A percentile compares a stretch with the other conserved stretches of the same genome.
Conservation (phyloP, 331 rosid species). For the Dryas integrifolia region DNA sequence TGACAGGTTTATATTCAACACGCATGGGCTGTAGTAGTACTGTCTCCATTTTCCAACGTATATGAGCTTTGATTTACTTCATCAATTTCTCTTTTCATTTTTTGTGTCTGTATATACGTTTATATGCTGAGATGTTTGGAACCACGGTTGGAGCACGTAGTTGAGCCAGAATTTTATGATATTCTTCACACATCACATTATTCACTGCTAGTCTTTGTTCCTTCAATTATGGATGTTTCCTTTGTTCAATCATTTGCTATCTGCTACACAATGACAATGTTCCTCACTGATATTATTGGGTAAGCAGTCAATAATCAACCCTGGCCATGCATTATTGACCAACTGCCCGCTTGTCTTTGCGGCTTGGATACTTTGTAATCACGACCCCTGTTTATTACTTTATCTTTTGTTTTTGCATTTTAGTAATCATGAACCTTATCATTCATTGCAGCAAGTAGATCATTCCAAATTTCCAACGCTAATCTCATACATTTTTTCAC, state of each 20-base stretch:
- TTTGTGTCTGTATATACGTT: slow-evolving; percentile 57
- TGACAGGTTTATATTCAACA: slow-evolving; percentile 38
- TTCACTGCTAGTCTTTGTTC: slow-evolving; percentile 15
- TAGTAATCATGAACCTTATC: too few relatives aligned
- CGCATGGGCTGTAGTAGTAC: slow-evolving; percentile 19
- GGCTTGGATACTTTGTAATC: neutral
- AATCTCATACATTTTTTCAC: too few relatives aligned
- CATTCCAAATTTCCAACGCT: too few relatives aligned
- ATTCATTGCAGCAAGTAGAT: too few relatives aligned
- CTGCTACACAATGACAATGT: slow-evolving; percentile 1
- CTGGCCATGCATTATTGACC: neutral
- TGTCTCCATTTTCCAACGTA: slow-evolving; percentile 16
- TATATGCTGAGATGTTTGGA: slow-evolving; percentile 48
- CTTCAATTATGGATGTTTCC: slow-evolving; percentile 1
- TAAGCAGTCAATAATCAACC: neutral
- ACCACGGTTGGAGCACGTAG: slow-evolving; percentile 50
- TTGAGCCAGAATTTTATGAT: slow-evolving; percentile 45
- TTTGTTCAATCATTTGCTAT: neutral
- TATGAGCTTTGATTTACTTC: slow-evolving; percentile 41
- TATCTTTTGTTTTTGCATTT: too few relatives aligned
- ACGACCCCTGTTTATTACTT: too few relatives aligned
- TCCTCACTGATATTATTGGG: slow-evolving; percentile 13
- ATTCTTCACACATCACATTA: slow-evolving; percentile 7
- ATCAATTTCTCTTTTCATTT: slow-evolving; percentile 21
- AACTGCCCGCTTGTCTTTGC: neutral